These are phyloP conservation scores for Rosa lucieae DNA, from an alignment of 306 rosid species.

Conservation along the genomic window DNA sequence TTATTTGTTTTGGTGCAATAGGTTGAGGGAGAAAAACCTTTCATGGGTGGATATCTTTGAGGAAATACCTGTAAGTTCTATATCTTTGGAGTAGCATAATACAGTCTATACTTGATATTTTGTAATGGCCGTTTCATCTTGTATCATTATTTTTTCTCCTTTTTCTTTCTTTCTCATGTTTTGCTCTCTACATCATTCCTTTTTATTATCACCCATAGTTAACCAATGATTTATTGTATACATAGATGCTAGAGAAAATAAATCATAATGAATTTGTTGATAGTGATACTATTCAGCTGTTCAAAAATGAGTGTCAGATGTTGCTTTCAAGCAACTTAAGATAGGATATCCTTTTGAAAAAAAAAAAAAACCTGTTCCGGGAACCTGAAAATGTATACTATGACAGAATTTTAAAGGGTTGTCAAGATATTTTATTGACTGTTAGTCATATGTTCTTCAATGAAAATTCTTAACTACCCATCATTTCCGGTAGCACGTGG, in stretches of 20 bases:
- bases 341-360: too few relatives aligned
- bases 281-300: background rate
- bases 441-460: background rate
- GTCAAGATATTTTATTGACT: background rate
- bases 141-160: background rate
- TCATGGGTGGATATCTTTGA: constrained; percentile 97
- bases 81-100: background rate
- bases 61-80: constrained; percentile 86
- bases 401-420: background rate
- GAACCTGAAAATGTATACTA: too few relatives aligned
- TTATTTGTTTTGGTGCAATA: constrained; percentile 34
- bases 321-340: background rate
- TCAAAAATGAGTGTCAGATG: background rate
- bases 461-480: background rate
- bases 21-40: constrained; percentile 94
- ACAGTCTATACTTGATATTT: background rate
- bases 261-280: background rate
- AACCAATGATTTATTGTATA: background rate
- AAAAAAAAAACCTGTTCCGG: background rate
- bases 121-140: background rate
- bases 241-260: background rate
- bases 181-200: background rate
- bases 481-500: background rate
- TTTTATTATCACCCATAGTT: background rate
- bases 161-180: background rate